Conservation (phyloP, 176 grass and related monocot genomes). For the Alopecurus myosuroides region DNA sequence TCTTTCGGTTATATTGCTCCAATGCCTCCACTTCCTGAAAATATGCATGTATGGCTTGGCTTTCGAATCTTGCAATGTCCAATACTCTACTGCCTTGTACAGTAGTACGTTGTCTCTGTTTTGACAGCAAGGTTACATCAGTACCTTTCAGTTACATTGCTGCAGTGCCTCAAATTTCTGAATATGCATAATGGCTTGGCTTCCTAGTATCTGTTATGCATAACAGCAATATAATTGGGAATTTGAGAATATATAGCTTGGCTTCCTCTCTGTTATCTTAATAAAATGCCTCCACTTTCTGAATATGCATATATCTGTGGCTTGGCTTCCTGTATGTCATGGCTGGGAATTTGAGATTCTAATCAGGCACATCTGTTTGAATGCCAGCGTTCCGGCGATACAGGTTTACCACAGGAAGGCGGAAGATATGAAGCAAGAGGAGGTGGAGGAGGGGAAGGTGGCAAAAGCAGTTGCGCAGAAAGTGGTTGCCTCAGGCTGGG, state of each 20-base stretch:
- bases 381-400: slow-evolving; percentile 18
- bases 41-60: not conserved
- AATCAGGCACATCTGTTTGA: not conserved
- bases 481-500: not conserved
- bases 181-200: no score
- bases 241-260: no score
- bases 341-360: not conserved
- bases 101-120: not conserved
- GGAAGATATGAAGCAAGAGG: slow-evolving; percentile 7
- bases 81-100: not conserved
- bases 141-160: no score
- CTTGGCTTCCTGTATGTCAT: not conserved
- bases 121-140: no score
- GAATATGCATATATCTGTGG: not conserved
- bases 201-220: no score
- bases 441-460: slow-evolving; percentile 36
- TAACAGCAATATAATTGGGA: no score
- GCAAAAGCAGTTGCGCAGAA: slow-evolving; percentile 26
- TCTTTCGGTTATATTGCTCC: not conserved
- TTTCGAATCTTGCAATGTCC: not conserved
- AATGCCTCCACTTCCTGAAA: not conserved
- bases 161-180: no score
- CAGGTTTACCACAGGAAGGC: not conserved
- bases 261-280: not conserved
- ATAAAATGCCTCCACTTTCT: not conserved